Conservation (phyloP, 257 asterid species). For the Striga asiatica region DNA sequence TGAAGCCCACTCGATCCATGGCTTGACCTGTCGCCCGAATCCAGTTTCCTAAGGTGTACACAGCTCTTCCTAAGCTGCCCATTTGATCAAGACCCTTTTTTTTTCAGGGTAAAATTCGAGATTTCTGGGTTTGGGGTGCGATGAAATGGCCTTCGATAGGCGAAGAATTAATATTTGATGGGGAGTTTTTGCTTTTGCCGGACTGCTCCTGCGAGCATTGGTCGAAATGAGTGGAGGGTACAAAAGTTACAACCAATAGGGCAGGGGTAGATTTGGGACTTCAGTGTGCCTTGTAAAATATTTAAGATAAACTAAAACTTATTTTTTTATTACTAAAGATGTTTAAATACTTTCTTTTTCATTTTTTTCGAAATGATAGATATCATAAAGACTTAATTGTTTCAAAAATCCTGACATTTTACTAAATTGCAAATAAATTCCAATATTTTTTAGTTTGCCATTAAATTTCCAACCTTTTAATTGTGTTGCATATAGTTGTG, state of each 20-base stretch:
- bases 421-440: too few species aligned
- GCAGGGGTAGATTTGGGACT: slow-evolving; percentile 14
- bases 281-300: not conserved
- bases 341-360: too few species aligned
- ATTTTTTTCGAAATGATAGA: too few species aligned
- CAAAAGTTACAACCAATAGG: slow-evolving; percentile 13
- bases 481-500: too few species aligned
- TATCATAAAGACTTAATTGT: too few species aligned
- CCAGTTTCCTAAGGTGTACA: slow-evolving; percentile 55
- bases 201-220: too few species aligned
- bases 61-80: slow-evolving; percentile 70
- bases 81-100: slow-evolving; percentile 17
- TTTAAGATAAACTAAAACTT: too few species aligned
- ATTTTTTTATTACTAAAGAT: too few species aligned
- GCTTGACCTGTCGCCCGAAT: slow-evolving; percentile 74
- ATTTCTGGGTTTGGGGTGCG: not conserved
- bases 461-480: too few species aligned
- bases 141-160: slow-evolving; percentile 1
- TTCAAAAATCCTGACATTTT: too few species aligned
- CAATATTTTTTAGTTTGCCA: too few species aligned
- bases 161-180: not conserved
- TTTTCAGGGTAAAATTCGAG: not conserved
- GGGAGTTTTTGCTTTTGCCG: not conserved
- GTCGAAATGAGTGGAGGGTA: too few species aligned
- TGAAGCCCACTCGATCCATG: slow-evolving; percentile 69